Percentiles rank a stretch among this genome's conserved stretches.
These are phyloP conservation scores for Planoprotostelium fungivorum DNA, from an alignment of 78 protist genomes.

Conservation along the genomic window DNA sequence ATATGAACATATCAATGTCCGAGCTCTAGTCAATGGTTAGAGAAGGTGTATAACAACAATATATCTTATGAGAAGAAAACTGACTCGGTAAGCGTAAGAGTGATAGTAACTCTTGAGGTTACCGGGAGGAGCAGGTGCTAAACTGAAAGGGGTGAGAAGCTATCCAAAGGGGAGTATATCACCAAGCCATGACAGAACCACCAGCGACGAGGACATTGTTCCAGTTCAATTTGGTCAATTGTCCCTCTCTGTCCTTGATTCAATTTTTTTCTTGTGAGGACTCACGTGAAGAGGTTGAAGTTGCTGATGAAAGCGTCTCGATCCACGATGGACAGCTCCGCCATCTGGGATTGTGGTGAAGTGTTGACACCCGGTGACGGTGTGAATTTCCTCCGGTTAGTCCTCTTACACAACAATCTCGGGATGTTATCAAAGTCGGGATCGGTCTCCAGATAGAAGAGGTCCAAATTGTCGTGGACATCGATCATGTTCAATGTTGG, in stretches of 20 bases:
- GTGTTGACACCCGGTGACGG: not conserved
- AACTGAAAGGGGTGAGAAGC: not conserved
- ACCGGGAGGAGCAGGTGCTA: not conserved
- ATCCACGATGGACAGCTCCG: not conserved
- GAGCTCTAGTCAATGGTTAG: too few species aligned
- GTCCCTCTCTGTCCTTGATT: not conserved
- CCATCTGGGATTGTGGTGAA: not conserved
- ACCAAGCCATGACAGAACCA: conserved; percentile 54
- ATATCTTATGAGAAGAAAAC: too few species aligned
- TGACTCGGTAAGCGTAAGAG: not conserved
- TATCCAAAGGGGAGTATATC: too few species aligned
- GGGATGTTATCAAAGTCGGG: not conserved
- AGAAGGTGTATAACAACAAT: too few species aligned
- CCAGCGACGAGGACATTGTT: conserved; percentile 68
- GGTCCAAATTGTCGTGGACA: not conserved
- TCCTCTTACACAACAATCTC: not conserved
- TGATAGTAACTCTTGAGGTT: not conserved
- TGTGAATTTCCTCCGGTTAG: not conserved
- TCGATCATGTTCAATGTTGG: not conserved
- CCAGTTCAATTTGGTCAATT: conserved; percentile 20
- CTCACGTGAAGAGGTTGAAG: not conserved
- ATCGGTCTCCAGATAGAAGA: not conserved
- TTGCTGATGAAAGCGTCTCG: not conserved
- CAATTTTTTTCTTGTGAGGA: too few species aligned
- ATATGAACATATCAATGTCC: conserved; percentile 64